These are phyloP conservation scores for Exophiala xenobiotica DNA, from an alignment of 2,329 filamentous ascomycete genomes.

Conservation along the genomic window DNA sequence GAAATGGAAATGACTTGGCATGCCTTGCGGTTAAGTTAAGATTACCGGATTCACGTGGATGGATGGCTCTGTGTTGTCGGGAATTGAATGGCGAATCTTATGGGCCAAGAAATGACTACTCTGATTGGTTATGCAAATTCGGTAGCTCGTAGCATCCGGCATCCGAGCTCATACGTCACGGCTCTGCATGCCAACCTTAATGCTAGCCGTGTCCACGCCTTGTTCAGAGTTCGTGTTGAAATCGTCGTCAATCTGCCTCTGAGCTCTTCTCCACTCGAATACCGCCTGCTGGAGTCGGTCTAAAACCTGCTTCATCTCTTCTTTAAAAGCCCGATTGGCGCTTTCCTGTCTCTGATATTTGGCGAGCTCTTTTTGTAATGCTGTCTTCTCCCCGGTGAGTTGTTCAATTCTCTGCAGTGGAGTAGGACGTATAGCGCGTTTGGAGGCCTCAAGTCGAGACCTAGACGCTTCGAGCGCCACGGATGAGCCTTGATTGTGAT, in stretches of 20 bases:
- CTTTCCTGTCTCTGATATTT: constrained; percentile 10
- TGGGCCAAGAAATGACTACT: background rate
- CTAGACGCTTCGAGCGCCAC: constrained; percentile 7
- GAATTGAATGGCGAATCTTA: background rate
- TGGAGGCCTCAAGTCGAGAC: constrained; percentile 8
- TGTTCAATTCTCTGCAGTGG: constrained; percentile 5
- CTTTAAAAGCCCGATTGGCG: constrained; percentile 6
- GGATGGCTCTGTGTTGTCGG: background rate
- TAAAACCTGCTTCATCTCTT: constrained; percentile 8
- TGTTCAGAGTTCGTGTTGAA: constrained; percentile 1
- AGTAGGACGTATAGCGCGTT: constrained; percentile 7
- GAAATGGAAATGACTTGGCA: background rate
- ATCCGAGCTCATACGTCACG: background rate
- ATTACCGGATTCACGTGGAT: background rate
- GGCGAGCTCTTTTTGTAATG: constrained; percentile 8
- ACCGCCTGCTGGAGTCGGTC: constrained; percentile 7
- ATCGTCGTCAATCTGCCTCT: constrained; percentile 6
- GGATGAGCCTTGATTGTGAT: constrained; percentile 8
- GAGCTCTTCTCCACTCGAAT: constrained; percentile 6
- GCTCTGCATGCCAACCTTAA: constrained; percentile 1
- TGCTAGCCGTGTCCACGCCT: constrained; percentile 1
- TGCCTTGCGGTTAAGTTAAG: background rate
- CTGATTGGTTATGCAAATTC: background rate
- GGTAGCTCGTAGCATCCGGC: background rate
- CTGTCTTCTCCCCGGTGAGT: constrained; percentile 9